Evolutionary conservation across 495 filamentous ascomycete genomes (phyloP), one percentile per base, ranked within the genome.

Genomic region (Xylaria castorea): DNA sequence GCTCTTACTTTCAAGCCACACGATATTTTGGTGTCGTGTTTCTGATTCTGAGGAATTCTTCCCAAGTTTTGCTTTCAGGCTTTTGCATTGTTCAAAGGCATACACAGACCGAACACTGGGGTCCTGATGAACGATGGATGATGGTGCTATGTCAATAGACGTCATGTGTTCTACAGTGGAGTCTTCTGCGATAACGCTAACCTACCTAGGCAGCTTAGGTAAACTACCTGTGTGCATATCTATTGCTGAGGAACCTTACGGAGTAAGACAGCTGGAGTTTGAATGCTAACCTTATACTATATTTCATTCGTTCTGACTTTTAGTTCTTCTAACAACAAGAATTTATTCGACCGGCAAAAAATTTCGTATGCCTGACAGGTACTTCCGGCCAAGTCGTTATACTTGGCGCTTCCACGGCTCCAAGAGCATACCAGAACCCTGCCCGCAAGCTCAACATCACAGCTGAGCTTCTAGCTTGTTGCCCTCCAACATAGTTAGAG

Each of bases 131-230:
- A 50, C 30, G 64, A 53, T 67, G 32, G 42, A 53, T 25, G 42
- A 46, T 65, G 44, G 46, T 38, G 22, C 55, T 34, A 60, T 48
- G 38, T 50, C 2, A 42, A 63, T 7, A 71, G 68, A 71, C 68
- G 68, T 71, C 68, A 71, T 71, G 58, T 62, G 68, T 27, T 64
- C 58, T 14, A 14, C 5, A 36, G 68, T 63, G 68, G 58, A 50
- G 68, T 62, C 68, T 14, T 58, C 32, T 53, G 27, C 57, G 68
- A 71, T 71, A 71, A 63, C n/a, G 32, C 55, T 38, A 62, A 34
- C 34, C 51, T 50, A 5, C 12, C 20, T 62, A 27, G 38, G 61
- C 9, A 42, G n/a, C 14, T 42, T 55, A 55, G 3, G 22, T 27
- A 22, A 48, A 25, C 40, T 48, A 46, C 62, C 11, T 22, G 12